Evolutionary conservation across 2,329 filamentous ascomycete genomes (phyloP).

Genomic region (Cladosporium phlei): DNA sequence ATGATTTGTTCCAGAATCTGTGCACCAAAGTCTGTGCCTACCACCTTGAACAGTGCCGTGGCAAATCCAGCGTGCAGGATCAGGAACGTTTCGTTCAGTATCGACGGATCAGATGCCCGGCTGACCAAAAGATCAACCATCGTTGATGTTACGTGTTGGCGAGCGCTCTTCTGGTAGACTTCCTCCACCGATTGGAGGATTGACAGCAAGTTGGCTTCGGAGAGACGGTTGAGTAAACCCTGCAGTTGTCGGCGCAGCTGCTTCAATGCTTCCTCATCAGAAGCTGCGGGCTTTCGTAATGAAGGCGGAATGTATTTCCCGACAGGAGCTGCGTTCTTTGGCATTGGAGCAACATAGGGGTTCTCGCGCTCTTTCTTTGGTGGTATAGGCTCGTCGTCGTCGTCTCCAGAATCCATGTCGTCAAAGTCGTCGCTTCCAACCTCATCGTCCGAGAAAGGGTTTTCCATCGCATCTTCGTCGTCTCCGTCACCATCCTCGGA

Average conservation of each 20-base stretch:
- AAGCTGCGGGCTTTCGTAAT: constrained; percentile 58
- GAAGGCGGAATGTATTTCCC: constrained; percentile 89
- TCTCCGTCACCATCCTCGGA: constrained; percentile 29
- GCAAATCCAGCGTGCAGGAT: constrained; percentile 88
- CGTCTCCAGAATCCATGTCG: constrained; percentile 31
- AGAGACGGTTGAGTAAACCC: constrained; percentile 86
- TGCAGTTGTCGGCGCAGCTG: constrained; percentile 76
- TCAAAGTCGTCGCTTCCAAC: constrained; percentile 28
- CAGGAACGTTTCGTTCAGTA: constrained; percentile 79
- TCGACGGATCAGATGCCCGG: constrained; percentile 74
- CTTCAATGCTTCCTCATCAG: constrained; percentile 61
- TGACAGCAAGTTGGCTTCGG: constrained; percentile 80
- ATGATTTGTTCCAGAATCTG: constrained; percentile 76
- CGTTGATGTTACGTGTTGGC: constrained; percentile 81
- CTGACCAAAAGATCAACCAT: constrained; percentile 72
- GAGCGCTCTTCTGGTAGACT: constrained; percentile 75
- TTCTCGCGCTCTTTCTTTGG: constrained; percentile 64
- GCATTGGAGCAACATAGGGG: constrained; percentile 73
- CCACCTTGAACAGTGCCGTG: constrained; percentile 77
- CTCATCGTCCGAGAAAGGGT: constrained; percentile 32
- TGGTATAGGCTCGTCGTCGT: constrained; percentile 28
- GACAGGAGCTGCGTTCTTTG: constrained; percentile 36
- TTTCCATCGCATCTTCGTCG: constrained; percentile 35
- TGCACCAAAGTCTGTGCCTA: constrained; percentile 85
- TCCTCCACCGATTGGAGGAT: constrained; percentile 79